Percentiles rank a stretch among this genome's conserved stretches.
These are phyloP conservation scores for Mycena sanguinolenta DNA, from an alignment of 768 basidiomycete genomes.

Conservation along the genomic window DNA sequence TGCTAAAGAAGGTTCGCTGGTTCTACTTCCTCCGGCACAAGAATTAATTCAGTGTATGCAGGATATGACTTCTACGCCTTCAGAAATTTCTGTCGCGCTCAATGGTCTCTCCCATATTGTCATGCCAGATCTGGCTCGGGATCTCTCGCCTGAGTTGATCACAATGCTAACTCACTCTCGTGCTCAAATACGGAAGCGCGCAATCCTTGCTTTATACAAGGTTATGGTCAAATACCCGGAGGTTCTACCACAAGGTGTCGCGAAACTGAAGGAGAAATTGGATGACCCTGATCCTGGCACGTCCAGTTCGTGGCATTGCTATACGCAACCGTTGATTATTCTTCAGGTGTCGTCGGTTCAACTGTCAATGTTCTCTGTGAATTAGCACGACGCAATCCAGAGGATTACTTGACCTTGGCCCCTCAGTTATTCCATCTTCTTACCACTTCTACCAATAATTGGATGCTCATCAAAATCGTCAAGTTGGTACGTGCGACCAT, in stretches of 20 bases:
- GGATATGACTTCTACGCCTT: constrained; percentile 85
- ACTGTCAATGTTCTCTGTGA: constrained; percentile 96
- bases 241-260: constrained; percentile 72
- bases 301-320: constrained; percentile 33
- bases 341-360: constrained; percentile 89
- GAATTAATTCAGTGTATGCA: constrained; percentile 47
- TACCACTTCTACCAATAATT: constrained; percentile 96
- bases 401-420: constrained; percentile 87
- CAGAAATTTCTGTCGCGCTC: constrained; percentile 81
- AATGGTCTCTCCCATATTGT: constrained; percentile 89
- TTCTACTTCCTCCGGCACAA: not conserved
- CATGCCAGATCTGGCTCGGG: constrained; percentile 90
- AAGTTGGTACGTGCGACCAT: constrained; percentile 76
- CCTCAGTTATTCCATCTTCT: constrained; percentile 94
- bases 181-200: constrained; percentile 90
- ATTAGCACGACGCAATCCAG: constrained; percentile 83
- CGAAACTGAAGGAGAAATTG: constrained; percentile 82
- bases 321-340: constrained; percentile 2
- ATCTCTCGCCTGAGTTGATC: constrained; percentile 87
- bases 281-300: constrained; percentile 83
- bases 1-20: constrained; percentile 86
- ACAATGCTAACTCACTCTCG: constrained; percentile 92
- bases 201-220: constrained; percentile 87
- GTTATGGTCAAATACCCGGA: constrained; percentile 88
- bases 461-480: constrained; percentile 99